Base-by-base conservation (phyloP, 1,284 basidiomycete genomes). In the Anthracocystis walkeri region DNA sequence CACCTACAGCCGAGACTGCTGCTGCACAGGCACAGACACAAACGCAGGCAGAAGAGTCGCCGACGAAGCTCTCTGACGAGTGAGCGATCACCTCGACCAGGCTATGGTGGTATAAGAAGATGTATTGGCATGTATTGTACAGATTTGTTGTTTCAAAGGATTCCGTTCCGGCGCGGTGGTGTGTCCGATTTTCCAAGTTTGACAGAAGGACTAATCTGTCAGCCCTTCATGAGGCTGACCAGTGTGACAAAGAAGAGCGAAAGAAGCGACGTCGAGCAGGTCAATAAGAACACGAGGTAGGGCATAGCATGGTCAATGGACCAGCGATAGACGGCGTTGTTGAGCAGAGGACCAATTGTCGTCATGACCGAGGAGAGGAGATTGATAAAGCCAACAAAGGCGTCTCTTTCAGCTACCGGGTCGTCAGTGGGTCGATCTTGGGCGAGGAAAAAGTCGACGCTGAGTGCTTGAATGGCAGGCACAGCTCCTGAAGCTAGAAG, bases 381-480 rank as follows among this genome's bases (percentile, higher is more conserved):
- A 44, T 56, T 55, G 52, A 64, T 25, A 50, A 75, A 65, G 41
- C 66, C 59, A 2, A 75, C n/a, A 20, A 75, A 75, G 31, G 66
- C 58, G 45, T 75, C 72, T n/a, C 72, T 46, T 23, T 58, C 72
- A 11, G 59, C 63, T 7, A 65, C 57, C 5, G 52, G 59, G 29
- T 75, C 66, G 10, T 55, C 51, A 2, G 63, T 56, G 14, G 66
- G 66, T 6, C 66, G 58, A 23, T 70, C 31, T 23, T 75, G 63
- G 12, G 72, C 72, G 4, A 65, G 59, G 59, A 75, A 75, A 40
- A 59, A 58, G 49, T 75, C 72, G 44, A 75, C 66, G 27, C 35
- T 42, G 25, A 75, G 55, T 4, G 72, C 72, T n/a, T 65, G 66
- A 1, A 75, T 58, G 2, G 72, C 50, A 7, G 66, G 59, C 7